Percentiles rank a stretch among this genome's conserved stretches.
phyloP scores from a whole-genome alignment of 805 yeast genomes.

The Millerozyma miso region DNA sequence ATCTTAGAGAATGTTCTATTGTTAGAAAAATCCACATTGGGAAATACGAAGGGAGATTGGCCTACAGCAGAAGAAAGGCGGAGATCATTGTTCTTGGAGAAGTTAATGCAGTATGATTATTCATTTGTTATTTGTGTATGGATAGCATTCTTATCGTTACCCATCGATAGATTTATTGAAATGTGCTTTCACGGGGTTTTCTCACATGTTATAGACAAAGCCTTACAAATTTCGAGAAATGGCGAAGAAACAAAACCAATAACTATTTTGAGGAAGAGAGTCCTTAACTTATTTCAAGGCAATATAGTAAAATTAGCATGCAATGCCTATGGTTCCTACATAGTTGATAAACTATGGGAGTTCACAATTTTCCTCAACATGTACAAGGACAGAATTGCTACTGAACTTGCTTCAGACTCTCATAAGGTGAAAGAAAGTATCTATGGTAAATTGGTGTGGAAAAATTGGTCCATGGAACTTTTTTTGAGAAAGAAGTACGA shows the following conservation, averaged over 20 bases:
- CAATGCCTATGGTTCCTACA: slow-evolving; percentile 87
- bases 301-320: slow-evolving; percentile 60
- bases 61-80: slow-evolving; percentile 88
- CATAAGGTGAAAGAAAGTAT: slow-evolving; percentile 75
- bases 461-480: slow-evolving; percentile 87
- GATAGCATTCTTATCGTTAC: slow-evolving; percentile 56
- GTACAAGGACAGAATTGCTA: slow-evolving; percentile 83
- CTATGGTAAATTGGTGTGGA: slow-evolving; percentile 92
- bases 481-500: slow-evolving; percentile 70
- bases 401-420: slow-evolving; percentile 53
- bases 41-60: slow-evolving; percentile 84
- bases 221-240: slow-evolving; percentile 42
- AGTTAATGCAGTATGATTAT: slow-evolving; percentile 64
- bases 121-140: slow-evolving; percentile 54
- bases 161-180: slow-evolving; percentile 57
- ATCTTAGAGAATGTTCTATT: slow-evolving; percentile 66
- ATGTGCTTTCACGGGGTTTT: slow-evolving; percentile 89
- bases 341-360: slow-evolving; percentile 78
- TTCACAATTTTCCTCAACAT: slow-evolving; percentile 74
- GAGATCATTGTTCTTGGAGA: slow-evolving; percentile 69
- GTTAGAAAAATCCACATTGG: slow-evolving; percentile 67
- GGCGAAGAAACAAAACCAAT: slow-evolving; percentile 45
- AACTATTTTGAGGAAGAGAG: slow-evolving; percentile 55
- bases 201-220: slow-evolving; percentile 78
- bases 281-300: slow-evolving; percentile 62